These are phyloP conservation scores for Oryza coarctata DNA, from an alignment of 176 grass and related monocot species.

Conservation along the genomic window DNA sequence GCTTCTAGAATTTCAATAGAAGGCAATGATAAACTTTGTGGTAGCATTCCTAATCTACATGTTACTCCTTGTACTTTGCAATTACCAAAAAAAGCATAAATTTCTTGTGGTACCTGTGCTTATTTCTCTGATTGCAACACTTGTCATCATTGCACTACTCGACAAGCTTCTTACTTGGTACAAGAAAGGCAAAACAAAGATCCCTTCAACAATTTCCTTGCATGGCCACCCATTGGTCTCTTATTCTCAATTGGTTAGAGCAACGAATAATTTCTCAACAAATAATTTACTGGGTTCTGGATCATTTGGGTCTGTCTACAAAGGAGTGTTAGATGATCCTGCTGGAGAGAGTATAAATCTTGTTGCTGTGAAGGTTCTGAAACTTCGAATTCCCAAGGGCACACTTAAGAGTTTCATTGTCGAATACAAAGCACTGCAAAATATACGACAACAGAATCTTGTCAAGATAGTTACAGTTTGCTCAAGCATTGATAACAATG, in stretches of 20 bases:
- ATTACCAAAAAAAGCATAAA: neutral
- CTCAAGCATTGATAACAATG: conserved; percentile 27
- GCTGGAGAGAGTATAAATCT: neutral
- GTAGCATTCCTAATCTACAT: neutral
- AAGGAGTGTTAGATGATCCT: neutral
- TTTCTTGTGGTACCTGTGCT: too few relatives aligned
- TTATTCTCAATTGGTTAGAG: conserved; percentile 13
- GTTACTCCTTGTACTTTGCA: conserved; percentile 18
- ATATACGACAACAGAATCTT: conserved; percentile 28
- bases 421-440: conserved; percentile 37
- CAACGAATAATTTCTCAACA: conserved; percentile 22
- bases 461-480: conserved; percentile 29
- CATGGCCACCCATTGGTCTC: neutral
- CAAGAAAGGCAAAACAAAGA: neutral
- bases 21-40: conserved; percentile 39
- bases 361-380: conserved; percentile 44
- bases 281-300: conserved; percentile 18
- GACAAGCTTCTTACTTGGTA: neutral
- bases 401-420: conserved; percentile 19
- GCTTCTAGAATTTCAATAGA: neutral
- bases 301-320: conserved; percentile 30
- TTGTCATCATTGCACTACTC: neutral
- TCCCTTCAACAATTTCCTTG: neutral
- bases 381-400: conserved; percentile 8
- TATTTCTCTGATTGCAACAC: neutral